Conservation (phyloP, 495 filamentous ascomycete genomes). For the Schizothecium vesticola region DNA sequence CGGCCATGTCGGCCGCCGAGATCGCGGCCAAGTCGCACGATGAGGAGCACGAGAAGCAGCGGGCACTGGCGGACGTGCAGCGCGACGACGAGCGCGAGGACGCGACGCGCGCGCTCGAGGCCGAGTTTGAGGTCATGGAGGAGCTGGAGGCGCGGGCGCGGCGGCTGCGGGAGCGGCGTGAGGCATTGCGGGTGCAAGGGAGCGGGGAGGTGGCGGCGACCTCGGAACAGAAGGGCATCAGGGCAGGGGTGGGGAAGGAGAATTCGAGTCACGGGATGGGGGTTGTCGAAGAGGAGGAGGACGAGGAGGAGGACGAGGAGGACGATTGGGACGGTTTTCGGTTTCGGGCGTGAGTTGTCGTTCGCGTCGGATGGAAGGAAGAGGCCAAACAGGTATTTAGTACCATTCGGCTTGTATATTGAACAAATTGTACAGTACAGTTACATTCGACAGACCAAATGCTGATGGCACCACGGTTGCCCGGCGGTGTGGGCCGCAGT, state of each 20-base stretch:
- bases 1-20: conserved; percentile 65
- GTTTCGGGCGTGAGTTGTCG: conserved; percentile 40
- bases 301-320: conserved; percentile 55
- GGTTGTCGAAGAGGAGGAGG: conserved; percentile 40
- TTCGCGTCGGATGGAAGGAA: background rate
- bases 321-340: conserved; percentile 66
- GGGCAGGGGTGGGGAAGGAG: conserved; percentile 27
- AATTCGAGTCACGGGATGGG: conserved; percentile 20
- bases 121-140: conserved; percentile 95
- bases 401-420: conserved; percentile 10
- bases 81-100: conserved; percentile 76
- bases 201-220: conserved; percentile 16
- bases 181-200: conserved; percentile 39
- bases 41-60: conserved; percentile 50
- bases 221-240: conserved; percentile 19
- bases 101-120: conserved; percentile 70
- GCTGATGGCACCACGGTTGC: background rate
- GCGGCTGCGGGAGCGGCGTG: conserved; percentile 65
- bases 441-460: background rate
- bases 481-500: background rate
- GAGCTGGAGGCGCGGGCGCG: conserved; percentile 74
- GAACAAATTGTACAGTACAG: conserved; percentile 8
- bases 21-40: conserved; percentile 63
- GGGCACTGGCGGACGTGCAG: conserved; percentile 54
- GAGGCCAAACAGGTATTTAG: background rate